Evolutionary conservation across 2,329 filamentous ascomycete species (phyloP), one percentile per base, ranked within the genome.

Genomic region (Scytalidium lignicola): DNA sequence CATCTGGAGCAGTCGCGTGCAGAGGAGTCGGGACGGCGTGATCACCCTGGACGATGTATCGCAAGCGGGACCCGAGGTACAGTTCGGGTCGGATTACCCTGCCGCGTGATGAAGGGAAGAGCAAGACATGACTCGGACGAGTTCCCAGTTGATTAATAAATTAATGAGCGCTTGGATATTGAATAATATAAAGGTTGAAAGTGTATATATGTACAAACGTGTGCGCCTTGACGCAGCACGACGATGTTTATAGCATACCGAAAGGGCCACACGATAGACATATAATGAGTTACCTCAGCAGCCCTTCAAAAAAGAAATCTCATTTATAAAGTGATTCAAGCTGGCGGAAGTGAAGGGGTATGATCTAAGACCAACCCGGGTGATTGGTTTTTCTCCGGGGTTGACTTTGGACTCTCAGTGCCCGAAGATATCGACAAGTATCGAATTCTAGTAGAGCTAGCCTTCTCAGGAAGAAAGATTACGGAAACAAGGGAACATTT

Each of bases 361-460:
- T n/a, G n/a, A n/a, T n/a, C n/a, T n/a, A n/a, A n/a, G n/a, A n/a
- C n/a, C n/a, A n/a, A n/a, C n/a, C n/a, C n/a, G n/a, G n/a, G n/a
- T n/a, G n/a, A n/a, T n/a, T n/a, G n/a, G n/a, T n/a, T n/a, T n/a
- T n/a, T n/a, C n/a, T n/a, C n/a, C n/a, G n/a, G n/a, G n/a, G n/a
- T n/a, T n/a, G n/a, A n/a, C n/a, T n/a, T 48, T 26, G 37, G 41
- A 22, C 28, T 48, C 40, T 48, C 46, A 1, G 46, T 44, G 29
- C 17, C 46, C n/a, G 39, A 48, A n/a, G 46, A 32, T 32, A 44
- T 48, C 32, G 12, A 44, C 12, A 29, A 8, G 2, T 48, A 48
- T 8, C 21, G 46, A 42, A n/a, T 15, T 3, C 46, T 48, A 7
- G 41, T 37, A 2, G 43, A 43, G 15, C 10, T 43, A 32, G 41